Conservation (phyloP, 108 stramenopile species). For the Nannochloropsis salina region DNA sequence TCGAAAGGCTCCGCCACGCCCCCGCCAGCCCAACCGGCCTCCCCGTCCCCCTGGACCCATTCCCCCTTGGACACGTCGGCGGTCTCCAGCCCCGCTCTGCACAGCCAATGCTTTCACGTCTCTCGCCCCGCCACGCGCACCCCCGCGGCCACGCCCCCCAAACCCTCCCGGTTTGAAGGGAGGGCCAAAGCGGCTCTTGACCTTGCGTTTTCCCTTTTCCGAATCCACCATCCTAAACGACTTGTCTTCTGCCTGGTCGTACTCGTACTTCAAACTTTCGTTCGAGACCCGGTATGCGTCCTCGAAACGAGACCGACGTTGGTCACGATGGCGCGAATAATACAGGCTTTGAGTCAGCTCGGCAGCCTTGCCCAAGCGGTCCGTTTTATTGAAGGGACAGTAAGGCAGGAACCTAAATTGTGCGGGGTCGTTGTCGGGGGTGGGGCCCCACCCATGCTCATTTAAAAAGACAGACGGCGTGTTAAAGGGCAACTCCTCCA, state of each 20-base stretch:
- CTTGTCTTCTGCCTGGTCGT: not conserved
- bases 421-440: not conserved
- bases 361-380: constrained; percentile 7
- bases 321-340: not conserved
- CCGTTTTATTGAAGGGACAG: constrained; percentile 1
- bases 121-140: constrained; percentile 48
- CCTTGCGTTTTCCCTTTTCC: constrained; percentile 16
- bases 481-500: not conserved
- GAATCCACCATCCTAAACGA: not conserved
- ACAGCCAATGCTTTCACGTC: not conserved
- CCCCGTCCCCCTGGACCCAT: constrained; percentile 51
- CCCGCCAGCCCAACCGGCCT: constrained; percentile 41
- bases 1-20: constrained; percentile 45
- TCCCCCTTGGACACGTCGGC: constrained; percentile 42
- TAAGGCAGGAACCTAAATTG: not conserved
- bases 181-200: not conserved
- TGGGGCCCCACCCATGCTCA: constrained; percentile 5
- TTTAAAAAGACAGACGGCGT: not conserved
- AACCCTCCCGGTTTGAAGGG: constrained; percentile 36
- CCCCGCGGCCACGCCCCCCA: constrained; percentile 38
- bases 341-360: not conserved
- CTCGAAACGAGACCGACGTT: not conserved
- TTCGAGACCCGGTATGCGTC: not conserved
- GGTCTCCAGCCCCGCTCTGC: constrained; percentile 25
- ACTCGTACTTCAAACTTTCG: constrained; percentile 8